Evolutionary conservation across 106 monocot species (phyloP).

Genomic region (Amphibolis antarctica): DNA sequence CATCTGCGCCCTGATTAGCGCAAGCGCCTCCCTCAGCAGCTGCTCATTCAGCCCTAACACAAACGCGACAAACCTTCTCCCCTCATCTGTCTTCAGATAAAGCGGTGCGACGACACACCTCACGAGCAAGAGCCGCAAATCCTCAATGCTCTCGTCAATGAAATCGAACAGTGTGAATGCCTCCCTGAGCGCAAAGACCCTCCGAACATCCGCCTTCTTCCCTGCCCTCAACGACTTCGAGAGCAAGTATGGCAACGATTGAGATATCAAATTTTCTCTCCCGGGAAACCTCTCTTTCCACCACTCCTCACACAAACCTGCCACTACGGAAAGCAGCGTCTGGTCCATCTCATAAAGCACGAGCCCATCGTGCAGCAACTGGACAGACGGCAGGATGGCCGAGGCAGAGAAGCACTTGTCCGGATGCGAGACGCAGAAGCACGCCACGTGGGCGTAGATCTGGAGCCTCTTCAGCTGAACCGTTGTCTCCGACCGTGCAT

Average conservation of each 20-base stretch:
- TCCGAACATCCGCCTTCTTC: conserved; percentile 44
- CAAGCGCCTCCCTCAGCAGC: conserved; percentile 58
- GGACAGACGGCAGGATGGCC: conserved; percentile 44
- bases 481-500: conserved; percentile 9
- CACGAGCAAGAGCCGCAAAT: conserved; percentile 53
- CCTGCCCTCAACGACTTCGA: conserved; percentile 43
- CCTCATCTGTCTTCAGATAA: conserved; percentile 77
- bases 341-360: conserved; percentile 50
- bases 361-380: conserved; percentile 59
- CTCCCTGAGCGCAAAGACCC: conserved; percentile 58
- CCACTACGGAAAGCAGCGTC: conserved; percentile 39
- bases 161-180: conserved; percentile 74
- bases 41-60: conserved; percentile 48
- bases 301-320: conserved; percentile 67
- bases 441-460: conserved; percentile 30
- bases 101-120: conserved; percentile 66
- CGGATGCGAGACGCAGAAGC: conserved; percentile 57
- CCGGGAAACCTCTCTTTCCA: conserved; percentile 67
- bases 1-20: conserved; percentile 57
- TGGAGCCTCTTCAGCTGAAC: conserved; percentile 29
- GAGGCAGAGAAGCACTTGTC: conserved; percentile 32
- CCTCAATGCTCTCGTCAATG: conserved; percentile 76
- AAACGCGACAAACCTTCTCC: conserved; percentile 53
- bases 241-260: conserved; percentile 72
- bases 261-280: conserved; percentile 55